Conservation (phyloP, 2,329 filamentous ascomycete genomes). For the Aspergillus sp. region DNA sequence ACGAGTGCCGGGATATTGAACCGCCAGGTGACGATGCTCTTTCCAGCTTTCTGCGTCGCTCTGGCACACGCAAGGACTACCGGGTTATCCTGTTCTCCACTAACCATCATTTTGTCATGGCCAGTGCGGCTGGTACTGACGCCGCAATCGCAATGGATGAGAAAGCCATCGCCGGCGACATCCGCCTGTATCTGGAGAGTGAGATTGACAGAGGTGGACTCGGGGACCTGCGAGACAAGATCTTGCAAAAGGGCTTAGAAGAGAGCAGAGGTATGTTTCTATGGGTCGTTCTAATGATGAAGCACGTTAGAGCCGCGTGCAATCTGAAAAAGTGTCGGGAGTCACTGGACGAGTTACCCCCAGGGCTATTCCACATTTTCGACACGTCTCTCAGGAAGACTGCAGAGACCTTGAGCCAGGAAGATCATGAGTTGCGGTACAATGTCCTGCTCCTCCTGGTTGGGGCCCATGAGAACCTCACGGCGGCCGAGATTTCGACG, state of each 20-base stretch:
- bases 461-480: not conserved
- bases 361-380: not conserved
- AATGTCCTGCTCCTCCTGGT: not conserved
- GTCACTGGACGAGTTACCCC: not conserved
- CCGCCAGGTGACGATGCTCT: not conserved
- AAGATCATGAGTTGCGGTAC: not conserved
- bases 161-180: not conserved
- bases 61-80: not conserved
- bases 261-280: not conserved
- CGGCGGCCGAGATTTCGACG: not conserved
- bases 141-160: not conserved
- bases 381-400: not conserved
- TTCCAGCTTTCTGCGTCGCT: not conserved
- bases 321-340: not conserved
- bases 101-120: not conserved
- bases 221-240: not conserved
- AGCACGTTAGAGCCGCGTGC: not conserved
- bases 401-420: not conserved
- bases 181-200: not conserved
- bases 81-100: not conserved
- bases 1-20: not conserved
- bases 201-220: not conserved
- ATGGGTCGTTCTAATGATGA: not conserved
- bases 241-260: not conserved
- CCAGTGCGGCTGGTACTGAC: not conserved